These are phyloP conservation scores for Schoenoplectus tabernaemontani DNA, from an alignment of 202 grass and related monocot genomes.

Conservation along the genomic window DNA sequence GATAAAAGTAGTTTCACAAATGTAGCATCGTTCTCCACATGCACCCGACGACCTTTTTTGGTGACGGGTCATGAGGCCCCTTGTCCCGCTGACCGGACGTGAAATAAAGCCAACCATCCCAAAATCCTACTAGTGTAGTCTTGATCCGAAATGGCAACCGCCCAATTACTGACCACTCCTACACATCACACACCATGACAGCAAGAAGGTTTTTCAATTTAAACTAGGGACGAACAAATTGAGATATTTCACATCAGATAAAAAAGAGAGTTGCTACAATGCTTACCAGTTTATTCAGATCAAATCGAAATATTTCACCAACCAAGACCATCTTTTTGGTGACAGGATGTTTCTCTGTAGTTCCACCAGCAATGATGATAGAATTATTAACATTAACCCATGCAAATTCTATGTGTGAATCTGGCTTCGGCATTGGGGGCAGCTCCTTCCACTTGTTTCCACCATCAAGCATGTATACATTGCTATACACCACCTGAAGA, in stretches of 20 bases:
- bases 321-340: constrained; percentile 87
- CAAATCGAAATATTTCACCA: constrained; percentile 86
- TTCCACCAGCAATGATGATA: constrained; percentile 78
- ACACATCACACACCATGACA: not conserved
- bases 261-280: not conserved
- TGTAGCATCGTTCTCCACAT: constrained; percentile 88
- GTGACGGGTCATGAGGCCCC: constrained; percentile 66
- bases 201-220: not conserved
- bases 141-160: constrained; percentile 93
- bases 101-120: constrained; percentile 91
- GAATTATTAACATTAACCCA: constrained; percentile 92
- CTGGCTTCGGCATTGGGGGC: constrained; percentile 81
- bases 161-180: constrained; percentile 90
- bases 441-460: constrained; percentile 69
- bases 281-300: constrained; percentile 68
- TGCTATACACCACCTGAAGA: constrained; percentile 73
- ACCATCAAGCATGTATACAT: constrained; percentile 85
- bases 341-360: constrained; percentile 80
- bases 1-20: constrained; percentile 28
- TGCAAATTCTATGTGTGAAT: constrained; percentile 99
- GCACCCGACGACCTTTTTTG: constrained; percentile 78
- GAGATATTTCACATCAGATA: not conserved
- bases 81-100: constrained; percentile 97
- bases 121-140: constrained; percentile 87
- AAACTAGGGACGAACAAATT: not conserved